A percentile compares a stretch with the other conserved stretches of the same genome.
Evolutionary conservation across 345 rosid species (phyloP).

Genomic region (Psidium friedrichsthalianum): DNA sequence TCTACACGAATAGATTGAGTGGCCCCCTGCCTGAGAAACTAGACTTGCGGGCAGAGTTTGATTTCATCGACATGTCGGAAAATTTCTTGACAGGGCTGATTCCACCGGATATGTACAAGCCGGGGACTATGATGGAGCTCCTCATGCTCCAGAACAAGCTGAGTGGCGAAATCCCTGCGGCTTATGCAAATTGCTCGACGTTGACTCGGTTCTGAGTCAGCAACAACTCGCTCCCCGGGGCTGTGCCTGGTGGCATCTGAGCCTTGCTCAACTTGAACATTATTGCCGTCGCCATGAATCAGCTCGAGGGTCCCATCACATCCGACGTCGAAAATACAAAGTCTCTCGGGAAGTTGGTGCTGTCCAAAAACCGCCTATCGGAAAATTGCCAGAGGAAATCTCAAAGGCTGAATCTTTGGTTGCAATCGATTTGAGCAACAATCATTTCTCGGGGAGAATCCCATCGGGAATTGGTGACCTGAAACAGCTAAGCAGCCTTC

Average conservation of each 20-base stretch:
- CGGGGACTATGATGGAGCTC: slow-evolving; percentile 9
- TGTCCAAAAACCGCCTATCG: slow-evolving; percentile 9
- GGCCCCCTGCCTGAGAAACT: slow-evolving; percentile 26
- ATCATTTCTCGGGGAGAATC: slow-evolving; percentile 5
- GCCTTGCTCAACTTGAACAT: slow-evolving; percentile 26
- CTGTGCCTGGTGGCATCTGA: slow-evolving; percentile 30
- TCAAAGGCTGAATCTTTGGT: slow-evolving; percentile 1
- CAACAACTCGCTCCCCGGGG: slow-evolving; percentile 25
- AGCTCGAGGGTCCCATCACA: slow-evolving; percentile 20
- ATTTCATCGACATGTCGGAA: slow-evolving; percentile 34
- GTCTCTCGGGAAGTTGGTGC: slow-evolving; percentile 18
- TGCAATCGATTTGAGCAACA: slow-evolving; percentile 6
- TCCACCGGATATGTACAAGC: slow-evolving; percentile 35
- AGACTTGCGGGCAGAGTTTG: slow-evolving; percentile 29
- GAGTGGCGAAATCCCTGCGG: slow-evolving; percentile 7
- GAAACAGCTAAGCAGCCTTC: slow-evolving; percentile 4
- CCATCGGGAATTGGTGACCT: slow-evolving; percentile 2
- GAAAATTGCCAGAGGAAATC: slow-evolving; percentile 3
- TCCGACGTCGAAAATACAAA: slow-evolving; percentile 27
- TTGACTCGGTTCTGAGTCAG: slow-evolving; percentile 20
- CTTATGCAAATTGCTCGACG: slow-evolving; percentile 6
- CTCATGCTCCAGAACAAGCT: slow-evolving; percentile 11
- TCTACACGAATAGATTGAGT: slow-evolving; percentile 22
- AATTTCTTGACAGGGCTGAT: slow-evolving; percentile 29
- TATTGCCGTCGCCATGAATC: slow-evolving; percentile 27